These are phyloP conservation scores for Sindora glabra DNA, from an alignment of 306 rosid genomes.

Conservation along the genomic window DNA sequence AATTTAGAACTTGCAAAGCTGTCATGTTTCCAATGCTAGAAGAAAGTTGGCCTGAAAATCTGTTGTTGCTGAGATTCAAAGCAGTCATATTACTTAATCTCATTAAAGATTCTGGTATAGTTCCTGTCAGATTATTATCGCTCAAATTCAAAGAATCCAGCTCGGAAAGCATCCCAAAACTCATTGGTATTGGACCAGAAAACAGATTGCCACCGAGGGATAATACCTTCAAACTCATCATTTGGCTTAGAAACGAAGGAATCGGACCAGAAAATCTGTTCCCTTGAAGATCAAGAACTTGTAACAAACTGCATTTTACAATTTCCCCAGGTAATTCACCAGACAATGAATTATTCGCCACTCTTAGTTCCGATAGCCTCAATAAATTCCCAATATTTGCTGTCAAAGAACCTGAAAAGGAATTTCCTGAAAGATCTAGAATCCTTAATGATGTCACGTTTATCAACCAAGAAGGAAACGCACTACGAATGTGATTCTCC, in stretches of 20 bases:
- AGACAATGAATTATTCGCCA: constrained; percentile 40
- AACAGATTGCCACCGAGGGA: constrained; percentile 48
- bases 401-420: constrained; percentile 47
- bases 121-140: constrained; percentile 48
- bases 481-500: constrained; percentile 36
- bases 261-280: constrained; percentile 42
- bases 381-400: constrained; percentile 36
- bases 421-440: constrained; percentile 63
- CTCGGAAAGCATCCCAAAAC: constrained; percentile 38
- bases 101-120: constrained; percentile 44
- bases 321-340: constrained; percentile 52
- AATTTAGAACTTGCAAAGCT: constrained; percentile 51
- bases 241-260: constrained; percentile 43
- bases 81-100: constrained; percentile 46
- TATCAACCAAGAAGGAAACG: constrained; percentile 62
- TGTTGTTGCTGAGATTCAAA: constrained; percentile 61
- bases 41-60: constrained; percentile 40
- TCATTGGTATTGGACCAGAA: constrained; percentile 42
- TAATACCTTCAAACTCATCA: constrained; percentile 35
- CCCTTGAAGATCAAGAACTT: constrained; percentile 55
- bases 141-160: constrained; percentile 53
- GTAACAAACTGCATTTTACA: constrained; percentile 40
- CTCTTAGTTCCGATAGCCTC: constrained; percentile 37
- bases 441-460: constrained; percentile 32
- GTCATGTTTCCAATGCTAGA: constrained; percentile 35